Percentiles rank a stretch among this genome's conserved stretches.
These are phyloP conservation scores for Fraxinus ornus DNA, from an alignment of 305 asterid species.

Conservation along the genomic window DNA sequence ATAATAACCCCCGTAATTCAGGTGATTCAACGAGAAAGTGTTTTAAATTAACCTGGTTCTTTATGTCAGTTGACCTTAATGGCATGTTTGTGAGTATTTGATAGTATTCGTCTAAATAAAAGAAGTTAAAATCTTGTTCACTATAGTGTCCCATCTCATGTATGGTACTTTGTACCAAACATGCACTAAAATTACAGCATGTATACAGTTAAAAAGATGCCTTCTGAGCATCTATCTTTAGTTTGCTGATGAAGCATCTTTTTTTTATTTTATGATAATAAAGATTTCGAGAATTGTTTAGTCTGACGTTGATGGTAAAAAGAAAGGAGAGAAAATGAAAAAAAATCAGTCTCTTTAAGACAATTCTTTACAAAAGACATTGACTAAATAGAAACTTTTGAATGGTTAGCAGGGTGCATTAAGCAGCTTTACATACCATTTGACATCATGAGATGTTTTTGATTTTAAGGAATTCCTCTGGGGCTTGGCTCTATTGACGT, in stretches of 20 bases:
- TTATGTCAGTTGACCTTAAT: background rate
- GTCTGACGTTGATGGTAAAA: background rate
- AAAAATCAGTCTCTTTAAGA: background rate
- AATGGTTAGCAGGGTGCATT: background rate
- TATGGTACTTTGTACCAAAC: background rate
- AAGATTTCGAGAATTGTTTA: background rate
- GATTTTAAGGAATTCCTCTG: background rate
- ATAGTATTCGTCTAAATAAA: background rate
- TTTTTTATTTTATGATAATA: background rate
- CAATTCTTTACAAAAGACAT: background rate
- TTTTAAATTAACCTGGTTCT: background rate
- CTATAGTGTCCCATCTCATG: background rate
- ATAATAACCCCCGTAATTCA: background rate
- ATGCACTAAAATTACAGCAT: background rate
- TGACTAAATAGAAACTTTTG: background rate
- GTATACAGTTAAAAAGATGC: background rate
- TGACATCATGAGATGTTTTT: background rate
- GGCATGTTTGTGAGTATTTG: background rate
- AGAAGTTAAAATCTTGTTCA: background rate
- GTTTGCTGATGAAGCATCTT: background rate
- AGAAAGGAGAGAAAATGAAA: background rate
- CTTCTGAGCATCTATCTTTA: background rate
- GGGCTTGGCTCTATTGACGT: background rate
- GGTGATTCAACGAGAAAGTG: background rate
- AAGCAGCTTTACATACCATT: background rate